These are phyloP conservation scores for Purshia tridentata DNA, from an alignment of 306 rosid genomes.

Conservation along the genomic window DNA sequence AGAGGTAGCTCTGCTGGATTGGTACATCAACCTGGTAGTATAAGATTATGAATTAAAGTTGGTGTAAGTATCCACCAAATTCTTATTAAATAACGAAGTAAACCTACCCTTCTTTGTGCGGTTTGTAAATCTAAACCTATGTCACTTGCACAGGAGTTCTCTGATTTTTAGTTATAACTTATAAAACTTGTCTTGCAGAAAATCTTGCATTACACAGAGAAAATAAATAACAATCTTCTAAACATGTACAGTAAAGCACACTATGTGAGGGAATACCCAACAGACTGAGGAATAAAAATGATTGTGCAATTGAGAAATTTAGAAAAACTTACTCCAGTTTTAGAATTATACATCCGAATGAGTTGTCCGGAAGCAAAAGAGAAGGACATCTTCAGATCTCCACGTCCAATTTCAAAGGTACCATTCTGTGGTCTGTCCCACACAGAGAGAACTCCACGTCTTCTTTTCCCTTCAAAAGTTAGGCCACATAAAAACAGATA, in stretches of 20 bases:
- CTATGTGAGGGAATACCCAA: not conserved
- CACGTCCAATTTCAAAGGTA: slow-evolving; percentile 64
- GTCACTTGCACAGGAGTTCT: not conserved
- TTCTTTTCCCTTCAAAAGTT: slow-evolving; percentile 41
- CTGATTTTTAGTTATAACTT: not conserved
- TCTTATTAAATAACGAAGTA: slow-evolving; percentile 18
- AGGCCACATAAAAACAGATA: slow-evolving; percentile 2
- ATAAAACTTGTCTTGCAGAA: not conserved
- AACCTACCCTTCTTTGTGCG: not conserved
- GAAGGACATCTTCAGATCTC: slow-evolving; percentile 76
- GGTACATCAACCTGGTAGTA: slow-evolving; percentile 72
- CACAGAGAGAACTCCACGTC: slow-evolving; percentile 28
- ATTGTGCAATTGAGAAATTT: slow-evolving; percentile 14
- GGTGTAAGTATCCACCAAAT: slow-evolving; percentile 13
- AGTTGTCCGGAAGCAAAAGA: slow-evolving; percentile 79
- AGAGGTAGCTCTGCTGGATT: slow-evolving; percentile 78
- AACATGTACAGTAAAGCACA: not conserved
- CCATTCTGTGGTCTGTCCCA: slow-evolving; percentile 27
- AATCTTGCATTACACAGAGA: not conserved
- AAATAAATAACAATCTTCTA: not conserved
- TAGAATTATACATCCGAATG: slow-evolving; percentile 58
- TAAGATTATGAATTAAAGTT: slow-evolving; percentile 19
- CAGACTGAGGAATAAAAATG: not conserved
- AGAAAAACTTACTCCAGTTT: slow-evolving; percentile 64
- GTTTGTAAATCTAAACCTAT: not conserved